phyloP scores from a whole-genome alignment of 225 moss, liverwort and hornwort species.

The Polytrichum commune region DNA sequence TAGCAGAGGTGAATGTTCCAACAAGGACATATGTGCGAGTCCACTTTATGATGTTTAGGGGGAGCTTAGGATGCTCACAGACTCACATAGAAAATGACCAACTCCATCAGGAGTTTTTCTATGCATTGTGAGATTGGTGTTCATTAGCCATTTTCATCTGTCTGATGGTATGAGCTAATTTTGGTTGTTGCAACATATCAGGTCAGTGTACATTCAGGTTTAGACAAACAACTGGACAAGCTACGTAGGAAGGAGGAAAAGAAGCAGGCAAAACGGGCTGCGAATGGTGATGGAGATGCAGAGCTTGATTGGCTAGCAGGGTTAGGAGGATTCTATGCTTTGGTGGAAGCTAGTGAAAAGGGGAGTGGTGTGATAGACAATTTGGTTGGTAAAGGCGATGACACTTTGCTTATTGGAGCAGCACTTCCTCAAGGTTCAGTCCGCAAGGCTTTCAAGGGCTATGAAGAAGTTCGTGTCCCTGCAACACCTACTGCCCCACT shows the following conservation, averaged over 20 bases:
- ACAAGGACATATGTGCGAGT: too few relatives aligned
- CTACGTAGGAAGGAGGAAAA: slow-evolving; percentile 94
- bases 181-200: slow-evolving; percentile 24
- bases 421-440: slow-evolving; percentile 76
- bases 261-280: slow-evolving; percentile 79
- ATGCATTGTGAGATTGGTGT: too few relatives aligned
- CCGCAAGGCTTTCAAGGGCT: slow-evolving; percentile 81
- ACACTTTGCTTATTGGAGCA: slow-evolving; percentile 63
- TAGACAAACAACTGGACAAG: slow-evolving; percentile 85
- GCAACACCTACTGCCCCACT: slow-evolving; percentile 73
- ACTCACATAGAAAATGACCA: too few relatives aligned
- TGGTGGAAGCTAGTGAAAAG: slow-evolving; percentile 83
- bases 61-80: too few relatives aligned
- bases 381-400: slow-evolving; percentile 83
- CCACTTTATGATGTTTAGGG: too few relatives aligned
- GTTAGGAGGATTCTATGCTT: slow-evolving; percentile 81
- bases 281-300: slow-evolving; percentile 67
- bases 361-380: slow-evolving; percentile 55
- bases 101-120: too few relatives aligned
- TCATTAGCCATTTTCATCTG: neutral
- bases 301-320: slow-evolving; percentile 83
- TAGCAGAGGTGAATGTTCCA: too few relatives aligned
- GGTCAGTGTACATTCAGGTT: slow-evolving; percentile 91
- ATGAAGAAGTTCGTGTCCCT: slow-evolving; percentile 97
- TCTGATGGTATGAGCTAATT: neutral